Conservation (phyloP, 179 eudicot species). For the Beta lomatogona region DNA sequence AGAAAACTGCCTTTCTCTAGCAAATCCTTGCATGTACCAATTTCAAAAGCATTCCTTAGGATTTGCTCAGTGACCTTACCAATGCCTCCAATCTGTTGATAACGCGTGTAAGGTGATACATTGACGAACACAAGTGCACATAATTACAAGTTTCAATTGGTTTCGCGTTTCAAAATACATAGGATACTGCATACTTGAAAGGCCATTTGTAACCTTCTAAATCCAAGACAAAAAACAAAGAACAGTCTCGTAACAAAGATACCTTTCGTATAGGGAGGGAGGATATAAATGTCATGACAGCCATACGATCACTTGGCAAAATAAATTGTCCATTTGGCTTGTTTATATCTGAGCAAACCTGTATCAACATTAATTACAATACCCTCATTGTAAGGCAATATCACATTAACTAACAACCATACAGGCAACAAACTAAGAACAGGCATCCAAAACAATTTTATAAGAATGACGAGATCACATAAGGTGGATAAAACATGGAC, state of each 20-base stretch:
- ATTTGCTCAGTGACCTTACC: constrained; percentile 96
- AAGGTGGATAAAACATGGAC: background rate
- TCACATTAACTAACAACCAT: background rate
- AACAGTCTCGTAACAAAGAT: constrained; percentile 18
- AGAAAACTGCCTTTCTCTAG: constrained; percentile 75
- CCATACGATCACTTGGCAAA: constrained; percentile 75
- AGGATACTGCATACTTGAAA: background rate
- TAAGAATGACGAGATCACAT: background rate
- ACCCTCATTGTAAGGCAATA: background rate
- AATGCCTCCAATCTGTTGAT: constrained; percentile 85
- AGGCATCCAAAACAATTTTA: constrained; percentile 5
- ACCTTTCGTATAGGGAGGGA: constrained; percentile 97
- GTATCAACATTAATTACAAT: constrained; percentile 5
- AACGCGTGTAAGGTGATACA: constrained; percentile 6
- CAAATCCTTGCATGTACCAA: constrained; percentile 81
- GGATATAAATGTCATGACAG: constrained; percentile 89
- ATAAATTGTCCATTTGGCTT: constrained; percentile 96
- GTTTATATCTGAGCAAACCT: constrained; percentile 97
- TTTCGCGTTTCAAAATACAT: background rate
- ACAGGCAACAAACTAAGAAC: background rate
- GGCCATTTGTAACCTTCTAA: background rate
- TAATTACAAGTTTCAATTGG: background rate
- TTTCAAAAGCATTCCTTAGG: constrained; percentile 71
- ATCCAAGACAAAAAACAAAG: background rate
- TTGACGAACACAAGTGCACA: background rate